Base-by-base conservation (phyloP, 768 basidiomycete genomes). In the Boletus subcaerulescens region DNA sequence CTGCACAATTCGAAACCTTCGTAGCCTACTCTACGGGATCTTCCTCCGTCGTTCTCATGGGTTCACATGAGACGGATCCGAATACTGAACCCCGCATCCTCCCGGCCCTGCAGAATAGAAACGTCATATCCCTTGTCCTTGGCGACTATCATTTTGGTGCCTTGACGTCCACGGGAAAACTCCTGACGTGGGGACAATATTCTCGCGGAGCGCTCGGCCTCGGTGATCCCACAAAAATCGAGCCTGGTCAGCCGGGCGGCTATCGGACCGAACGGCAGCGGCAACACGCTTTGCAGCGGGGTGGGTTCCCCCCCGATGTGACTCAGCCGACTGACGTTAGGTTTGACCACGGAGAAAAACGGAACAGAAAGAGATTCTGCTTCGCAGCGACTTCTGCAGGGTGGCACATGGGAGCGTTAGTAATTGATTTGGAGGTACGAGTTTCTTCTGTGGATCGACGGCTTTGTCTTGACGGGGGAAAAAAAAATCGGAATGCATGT, bases 61-160 rank as follows among this genome's bases (percentile, higher is more conserved):
- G 91, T 38, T 73, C 81, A 43, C 74, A 71, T 14, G 66, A 74
- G n/a, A 82, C 80, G 8, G 61, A 73, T 35, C 53, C 73, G 13
- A 68, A 71, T 20, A 75, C 73, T 15, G 62, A 65, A 53, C 91
- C 88, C n/a, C 77, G 74, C 33, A 75, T 93, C 54, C 76, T 90
- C 5, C 85, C 88, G 1, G 81, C 78, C 33, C 74, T 98, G 29
- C 93, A 97, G 63, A 80, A 89, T 60, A 81, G 74, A 59, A 76
- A 79, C 36, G 82, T 98, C 50, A 95, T 98, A 56, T 91, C 91
- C 48, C 85, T 96, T 52, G 86, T 87, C 14, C 79, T 93, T 48
- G 96, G 96, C 6, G 96, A 98, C 71, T 97, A 95, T 69, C 96
- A 98, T 74, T 85, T 79, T 65, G 90, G 84, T 35, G 95, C 96